Evolutionary conservation across 2,329 filamentous ascomycete species (phyloP), one percentile per base, ranked within the genome.

Genomic region (Thielaviopsis musarum): DNA sequence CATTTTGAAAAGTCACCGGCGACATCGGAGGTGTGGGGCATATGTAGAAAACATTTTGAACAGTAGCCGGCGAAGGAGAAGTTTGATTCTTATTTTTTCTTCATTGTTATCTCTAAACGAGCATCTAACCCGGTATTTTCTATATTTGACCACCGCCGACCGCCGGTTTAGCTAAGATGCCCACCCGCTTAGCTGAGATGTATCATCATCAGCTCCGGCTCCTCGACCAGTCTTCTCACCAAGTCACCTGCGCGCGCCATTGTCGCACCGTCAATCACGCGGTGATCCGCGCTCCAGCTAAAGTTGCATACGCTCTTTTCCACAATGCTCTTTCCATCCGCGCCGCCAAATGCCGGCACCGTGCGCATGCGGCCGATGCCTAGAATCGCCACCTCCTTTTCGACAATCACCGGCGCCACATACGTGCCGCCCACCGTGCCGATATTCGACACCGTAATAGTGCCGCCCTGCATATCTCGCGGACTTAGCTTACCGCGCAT

Each of bases 381-480:
- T 28, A 98, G 72, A 67, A 98, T 98, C 9, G 88, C 90, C 10
- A 97, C 87, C 72, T 97, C 91, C 51, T 82, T 86, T 63, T 90
- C 85, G 54, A 95, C 88, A 65, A 98, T 88, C 56, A 98, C 87
- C 1, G 93, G 93, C 30, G 86, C 84, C 54, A 97, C 83, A 66
- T 95, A 95, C 1, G 88, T 93, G 28, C 93, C 93, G 59, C 93
- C 93, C 53, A 98, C 89, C 66, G 84, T 95, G 53, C 93, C 93
- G 65, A 98, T 95, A 70, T 98, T 98, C 66, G 90, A 95, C 56
- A 98, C 83, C 0, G 93, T 96, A 67, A 98, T 91, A 1, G 93
- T 97, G 17, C 90, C 90, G 57, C 90, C 90, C 41, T 77, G 79
- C 63, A 98, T 77, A 70, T 98, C 91, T 19, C 79, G 76, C 2